Percentiles rank a stretch among this genome's conserved stretches.
Evolutionary conservation across 1,139 yeast genomes (phyloP).

Genomic region (Magnusiomyces sp.): DNA sequence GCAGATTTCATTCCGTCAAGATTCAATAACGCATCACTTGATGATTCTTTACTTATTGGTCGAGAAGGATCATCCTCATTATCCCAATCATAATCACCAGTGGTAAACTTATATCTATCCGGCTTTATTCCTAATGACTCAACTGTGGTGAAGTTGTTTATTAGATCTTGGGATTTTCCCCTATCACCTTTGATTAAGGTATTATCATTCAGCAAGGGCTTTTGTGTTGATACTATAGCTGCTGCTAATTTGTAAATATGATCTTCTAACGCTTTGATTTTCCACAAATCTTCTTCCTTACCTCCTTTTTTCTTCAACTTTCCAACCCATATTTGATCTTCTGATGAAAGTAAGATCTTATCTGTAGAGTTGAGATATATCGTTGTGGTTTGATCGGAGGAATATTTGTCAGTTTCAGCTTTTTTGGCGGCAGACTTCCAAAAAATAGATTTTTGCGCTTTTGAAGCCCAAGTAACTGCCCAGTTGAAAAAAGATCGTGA

Average conservation of each 20-base stretch:
- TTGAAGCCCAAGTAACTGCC: constrained; percentile 63
- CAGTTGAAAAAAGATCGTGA: constrained; percentile 58
- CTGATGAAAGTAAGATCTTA: constrained; percentile 28
- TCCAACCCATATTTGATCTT: constrained; percentile 70
- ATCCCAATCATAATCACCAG: constrained; percentile 1
- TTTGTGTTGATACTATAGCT: not conserved
- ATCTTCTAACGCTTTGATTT: constrained; percentile 58
- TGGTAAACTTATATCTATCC: not conserved
- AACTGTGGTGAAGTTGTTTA: not conserved
- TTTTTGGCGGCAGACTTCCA: constrained; percentile 52
- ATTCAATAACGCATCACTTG: not conserved
- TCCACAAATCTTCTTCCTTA: constrained; percentile 71
- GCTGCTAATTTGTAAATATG: constrained; percentile 55
- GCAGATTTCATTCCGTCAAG: not conserved
- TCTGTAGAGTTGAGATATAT: constrained; percentile 2
- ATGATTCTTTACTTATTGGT: not conserved
- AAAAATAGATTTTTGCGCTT: constrained; percentile 59
- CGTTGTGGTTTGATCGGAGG: constrained; percentile 30
- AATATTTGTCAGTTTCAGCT: constrained; percentile 26
- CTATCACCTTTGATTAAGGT: not conserved
- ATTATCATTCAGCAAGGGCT: not conserved
- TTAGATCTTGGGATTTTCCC: too few relatives aligned
- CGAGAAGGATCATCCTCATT: not conserved
- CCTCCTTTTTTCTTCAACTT: constrained; percentile 65
- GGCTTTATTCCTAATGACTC: not conserved